Conservation (phyloP, 2,329 filamentous ascomycete species). For the Sporothrix mexicana region DNA sequence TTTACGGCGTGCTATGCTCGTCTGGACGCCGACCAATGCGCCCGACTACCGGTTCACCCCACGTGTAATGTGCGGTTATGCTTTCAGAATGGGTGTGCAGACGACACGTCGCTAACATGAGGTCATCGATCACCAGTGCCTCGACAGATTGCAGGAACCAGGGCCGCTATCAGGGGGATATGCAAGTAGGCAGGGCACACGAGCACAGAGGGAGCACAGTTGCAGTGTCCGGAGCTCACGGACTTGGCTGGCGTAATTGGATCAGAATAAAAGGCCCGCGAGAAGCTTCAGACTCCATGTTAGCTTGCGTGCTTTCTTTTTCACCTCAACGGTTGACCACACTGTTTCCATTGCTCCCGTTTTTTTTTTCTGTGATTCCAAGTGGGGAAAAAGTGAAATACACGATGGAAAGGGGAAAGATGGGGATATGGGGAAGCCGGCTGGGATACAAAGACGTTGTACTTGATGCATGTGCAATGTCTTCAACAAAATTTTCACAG, state of each 20-base stretch:
- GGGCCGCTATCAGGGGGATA: slow-evolving; percentile 3
- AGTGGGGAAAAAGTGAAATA: neutral
- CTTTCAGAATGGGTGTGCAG: neutral
- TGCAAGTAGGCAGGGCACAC: slow-evolving; percentile 14
- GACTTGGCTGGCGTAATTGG: neutral
- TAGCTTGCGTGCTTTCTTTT: slow-evolving; percentile 17
- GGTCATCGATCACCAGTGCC: slow-evolving; percentile 22
- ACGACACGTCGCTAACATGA: slow-evolving; percentile 6
- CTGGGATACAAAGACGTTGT: neutral
- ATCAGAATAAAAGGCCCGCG: slow-evolving; percentile 3
- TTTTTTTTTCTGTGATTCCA: neutral
- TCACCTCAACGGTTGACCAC: neutral
- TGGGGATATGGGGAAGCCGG: neutral
- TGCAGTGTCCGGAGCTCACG: slow-evolving; percentile 5
- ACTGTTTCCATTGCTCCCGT: neutral
- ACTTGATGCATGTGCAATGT: neutral
- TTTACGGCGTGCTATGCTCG: slow-evolving; percentile 20
- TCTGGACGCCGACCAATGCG: slow-evolving; percentile 8
- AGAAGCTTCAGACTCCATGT: slow-evolving; percentile 6
- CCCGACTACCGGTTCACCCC: neutral
- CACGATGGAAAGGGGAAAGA: neutral
- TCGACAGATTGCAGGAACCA: slow-evolving; percentile 6
- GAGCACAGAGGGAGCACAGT: neutral
- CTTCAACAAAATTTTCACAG: neutral
- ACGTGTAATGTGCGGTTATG: neutral